A percentile compares a stretch with the other conserved stretches of the same genome.
phyloP scores from a whole-genome alignment of 345 rosid species.

The Brassica napus region Da-Ae NC_063446.1:46702001-46702500 shows the following conservation, averaged over 20 bases:
- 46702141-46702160: constrained; percentile 25
- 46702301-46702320: constrained; percentile 46
- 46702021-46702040: constrained; percentile 54
- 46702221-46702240: constrained; percentile 71
- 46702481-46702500: constrained; percentile 76
- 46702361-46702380: constrained; percentile 71
- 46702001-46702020: background rate
- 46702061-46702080: constrained; percentile 75
- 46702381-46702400: background rate
- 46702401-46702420: background rate
- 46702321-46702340: constrained; percentile 56
- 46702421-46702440: background rate
- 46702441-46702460: background rate
- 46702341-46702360: constrained; percentile 95
- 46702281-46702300: constrained; percentile 60
- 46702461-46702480: background rate
- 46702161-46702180: background rate
- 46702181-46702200: background rate
- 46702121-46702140: constrained; percentile 57
- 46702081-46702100: constrained; percentile 67
- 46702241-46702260: constrained; percentile 96
- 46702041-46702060: constrained; percentile 63
- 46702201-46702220: constrained; percentile 40
- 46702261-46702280: constrained; percentile 72
- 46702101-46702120: constrained; percentile 49